phyloP scores from a whole-genome alignment of 2,329 filamentous ascomycete genomes.

The Aspergillus fischeri region DNA sequence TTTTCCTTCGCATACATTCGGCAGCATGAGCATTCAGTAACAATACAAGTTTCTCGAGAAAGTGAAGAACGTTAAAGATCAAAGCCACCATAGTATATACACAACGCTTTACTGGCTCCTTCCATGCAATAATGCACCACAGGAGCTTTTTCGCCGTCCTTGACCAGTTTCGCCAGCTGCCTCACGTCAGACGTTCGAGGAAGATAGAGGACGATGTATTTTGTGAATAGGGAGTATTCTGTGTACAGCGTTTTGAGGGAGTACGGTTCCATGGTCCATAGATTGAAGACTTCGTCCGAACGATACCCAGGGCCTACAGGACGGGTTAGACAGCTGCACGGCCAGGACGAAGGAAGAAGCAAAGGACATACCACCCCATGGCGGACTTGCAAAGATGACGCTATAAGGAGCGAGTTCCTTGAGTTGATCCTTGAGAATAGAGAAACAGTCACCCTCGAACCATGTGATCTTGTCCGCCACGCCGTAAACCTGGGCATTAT shows the following conservation, averaged over 20 bases:
- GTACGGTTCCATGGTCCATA: constrained; percentile 86
- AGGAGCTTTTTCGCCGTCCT: constrained; percentile 56
- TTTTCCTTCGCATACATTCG: background rate
- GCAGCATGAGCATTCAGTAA: no score
- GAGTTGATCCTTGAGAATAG: constrained; percentile 56
- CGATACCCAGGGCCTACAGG: constrained; percentile 58
- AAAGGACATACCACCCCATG: constrained; percentile 61
- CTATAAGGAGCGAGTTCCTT: constrained; percentile 47
- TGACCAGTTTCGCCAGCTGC: constrained; percentile 62
- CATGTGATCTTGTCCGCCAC: constrained; percentile 76
- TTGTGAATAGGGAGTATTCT: constrained; percentile 52
- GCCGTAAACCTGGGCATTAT: constrained; percentile 84
- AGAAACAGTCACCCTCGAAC: constrained; percentile 83
- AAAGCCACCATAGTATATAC: constrained; percentile 56
- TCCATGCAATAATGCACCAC: constrained; percentile 89
- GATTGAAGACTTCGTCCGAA: constrained; percentile 69
- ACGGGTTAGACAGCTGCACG: constrained; percentile 1
- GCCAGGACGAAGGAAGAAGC: background rate
- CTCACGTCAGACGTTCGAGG: constrained; percentile 79
- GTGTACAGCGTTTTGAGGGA: constrained; percentile 60
- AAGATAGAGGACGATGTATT: constrained; percentile 69
- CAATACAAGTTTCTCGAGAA: background rate
- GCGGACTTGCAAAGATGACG: constrained; percentile 67
- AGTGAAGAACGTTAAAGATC: constrained; percentile 23
- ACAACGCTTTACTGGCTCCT: constrained; percentile 75